Evolutionary conservation across 768 basidiomycete genomes (phyloP), one percentile per base, ranked within the genome.

Genomic region (Guyanaporus albipodus): DNA sequence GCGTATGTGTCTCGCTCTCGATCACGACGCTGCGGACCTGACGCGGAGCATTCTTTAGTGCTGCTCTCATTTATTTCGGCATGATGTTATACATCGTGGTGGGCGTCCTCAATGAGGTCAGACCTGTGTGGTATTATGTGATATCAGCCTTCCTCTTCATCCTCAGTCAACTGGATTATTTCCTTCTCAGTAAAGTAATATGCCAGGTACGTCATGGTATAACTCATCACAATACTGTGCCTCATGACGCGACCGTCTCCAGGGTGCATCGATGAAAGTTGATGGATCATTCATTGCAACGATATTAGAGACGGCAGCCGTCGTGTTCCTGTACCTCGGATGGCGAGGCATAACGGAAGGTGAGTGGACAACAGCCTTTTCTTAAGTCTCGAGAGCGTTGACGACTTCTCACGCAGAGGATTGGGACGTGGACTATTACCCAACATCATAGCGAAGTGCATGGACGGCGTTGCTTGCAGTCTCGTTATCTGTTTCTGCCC

Each of bases 301-400:
- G 0, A 42, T 93, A 5, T 71, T 95, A 37, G 90, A 95, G 61
- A 89, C 89, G 0, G 82, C 77, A 1, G 69, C 86, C 0, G 80
- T 95, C 1, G 76, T 71, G 10, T 68, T 79, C 4, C 52, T 95
- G 17, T 92, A 79, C 63, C 61, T 83, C 14, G 91, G 80, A n/a
- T 95, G 93, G 93, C 73, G 74, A 66, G 83, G 83, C 62, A 90
- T 93, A 47, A 93, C 91, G 15, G 91, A 94, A 80, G 88, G 89
- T 83, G 48, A 40, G 78, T 70, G 4, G 9, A 43, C 17, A 1
- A 33, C 21, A 19, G 4, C n/a, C 37, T 19, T 34, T 6, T 26
- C 18, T 2, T 43, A 22, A 3, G 8, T 36, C 29, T 19, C 11
- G 15, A 19, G 6, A 42, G 19, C 23, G 8, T 34, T 56, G 39